These are phyloP conservation scores for Hypoxylon sp. DNA, from an alignment of 2,329 filamentous ascomycete genomes.

Conservation along the genomic window DNA sequence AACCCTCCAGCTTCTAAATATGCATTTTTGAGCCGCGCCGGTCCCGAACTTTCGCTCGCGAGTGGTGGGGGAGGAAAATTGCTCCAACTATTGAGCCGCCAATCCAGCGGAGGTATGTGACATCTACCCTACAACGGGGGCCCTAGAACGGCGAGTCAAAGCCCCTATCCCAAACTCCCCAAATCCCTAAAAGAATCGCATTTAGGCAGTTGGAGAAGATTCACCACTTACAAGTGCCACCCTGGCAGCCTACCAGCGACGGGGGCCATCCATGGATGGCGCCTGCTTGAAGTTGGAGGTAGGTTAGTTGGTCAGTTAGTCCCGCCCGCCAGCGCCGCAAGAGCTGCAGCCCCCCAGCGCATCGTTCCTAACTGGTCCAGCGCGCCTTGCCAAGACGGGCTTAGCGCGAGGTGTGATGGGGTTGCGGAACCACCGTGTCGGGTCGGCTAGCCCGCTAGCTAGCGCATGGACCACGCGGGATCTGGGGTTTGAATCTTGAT, in stretches of 20 bases:
- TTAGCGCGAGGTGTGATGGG: conserved; percentile 17
- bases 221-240: not conserved
- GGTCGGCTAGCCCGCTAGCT: conserved; percentile 18
- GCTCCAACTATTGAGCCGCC: conserved; percentile 4
- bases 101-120: conserved; percentile 3
- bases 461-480: conserved; percentile 22
- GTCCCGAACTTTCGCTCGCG: not conserved
- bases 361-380: not conserved
- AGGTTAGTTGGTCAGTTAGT: too few species aligned
- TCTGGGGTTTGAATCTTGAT: not conserved
- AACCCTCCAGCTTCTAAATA: too few species aligned
- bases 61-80: not conserved
- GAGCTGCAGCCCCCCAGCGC: not conserved
- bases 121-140: not conserved
- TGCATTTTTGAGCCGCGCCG: conserved; percentile 1
- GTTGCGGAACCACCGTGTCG: conserved; percentile 26
- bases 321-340: not conserved
- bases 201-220: not conserved
- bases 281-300: not conserved
- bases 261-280: not conserved
- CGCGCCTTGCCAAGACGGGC: not conserved
- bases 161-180: not conserved
- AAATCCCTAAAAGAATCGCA: not conserved
- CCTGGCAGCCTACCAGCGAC: too few species aligned
- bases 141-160: not conserved